Conservation (phyloP, 371 early-diverging fungal species). For the Lichtheimia corymbifera region DNA sequence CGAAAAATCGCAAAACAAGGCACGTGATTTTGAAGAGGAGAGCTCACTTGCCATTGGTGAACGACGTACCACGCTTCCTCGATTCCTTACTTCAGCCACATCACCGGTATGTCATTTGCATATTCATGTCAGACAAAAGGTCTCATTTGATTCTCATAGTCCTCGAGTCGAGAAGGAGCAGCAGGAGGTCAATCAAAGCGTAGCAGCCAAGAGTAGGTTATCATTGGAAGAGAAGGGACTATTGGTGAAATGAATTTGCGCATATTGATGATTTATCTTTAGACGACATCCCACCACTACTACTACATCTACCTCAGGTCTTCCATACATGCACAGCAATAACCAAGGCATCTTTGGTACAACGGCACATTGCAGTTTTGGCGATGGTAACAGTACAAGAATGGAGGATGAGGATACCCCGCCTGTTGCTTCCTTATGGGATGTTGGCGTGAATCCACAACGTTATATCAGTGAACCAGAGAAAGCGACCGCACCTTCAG, state of each 20-base stretch:
- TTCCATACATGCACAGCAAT: neutral
- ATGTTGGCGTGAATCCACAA: conserved; percentile 27
- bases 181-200: neutral
- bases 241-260: too few species aligned
- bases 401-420: conserved; percentile 23
- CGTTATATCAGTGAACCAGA: neutral
- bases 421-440: conserved; percentile 28
- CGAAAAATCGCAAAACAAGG: neutral
- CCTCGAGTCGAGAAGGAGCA: too few species aligned
- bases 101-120: conserved; percentile 5
- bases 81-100: conserved; percentile 19
- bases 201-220: neutral
- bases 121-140: neutral
- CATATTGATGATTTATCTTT: too few species aligned
- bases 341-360: conserved; percentile 20
- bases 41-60: conserved; percentile 6
- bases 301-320: too few species aligned
- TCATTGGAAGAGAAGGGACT: neutral
- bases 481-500: neutral
- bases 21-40: neutral
- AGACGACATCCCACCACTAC: too few species aligned
- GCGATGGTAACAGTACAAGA: conserved; percentile 14
- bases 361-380: conserved; percentile 14
- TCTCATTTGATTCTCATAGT: neutral
- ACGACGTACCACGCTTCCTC: conserved; percentile 19